Percentiles rank a stretch among this genome's conserved stretches.
These are phyloP conservation scores for Ramaria sp. DNA, from an alignment of 768 basidiomycete species.

Conservation along the genomic window DNA sequence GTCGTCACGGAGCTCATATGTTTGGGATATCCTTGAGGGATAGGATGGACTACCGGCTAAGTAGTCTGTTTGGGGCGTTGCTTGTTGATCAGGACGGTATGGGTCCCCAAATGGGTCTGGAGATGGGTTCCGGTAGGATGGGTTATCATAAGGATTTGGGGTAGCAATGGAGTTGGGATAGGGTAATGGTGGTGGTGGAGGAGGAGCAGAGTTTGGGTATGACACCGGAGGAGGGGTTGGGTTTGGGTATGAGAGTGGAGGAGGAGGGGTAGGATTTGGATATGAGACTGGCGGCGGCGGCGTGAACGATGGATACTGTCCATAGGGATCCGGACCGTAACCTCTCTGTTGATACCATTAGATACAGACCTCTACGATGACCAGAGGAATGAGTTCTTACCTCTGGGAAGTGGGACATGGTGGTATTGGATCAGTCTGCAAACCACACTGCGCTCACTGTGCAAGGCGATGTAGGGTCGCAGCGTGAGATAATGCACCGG, in stretches of 20 bases:
- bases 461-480: no score
- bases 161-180: slow-evolving; percentile 16
- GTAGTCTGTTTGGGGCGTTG: neutral
- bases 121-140: slow-evolving; percentile 10
- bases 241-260: slow-evolving; percentile 10
- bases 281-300: slow-evolving; percentile 11
- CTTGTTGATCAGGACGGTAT: neutral
- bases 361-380: no score
- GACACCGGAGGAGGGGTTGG: slow-evolving; percentile 2
- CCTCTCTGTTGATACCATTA: no score
- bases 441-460: no score
- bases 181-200: slow-evolving; percentile 5
- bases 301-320: no score
- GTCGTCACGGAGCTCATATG: slow-evolving; percentile 34
- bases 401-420: no score
- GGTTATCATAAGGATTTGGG: slow-evolving; percentile 15
- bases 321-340: no score
- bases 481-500: no score
- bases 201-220: neutral
- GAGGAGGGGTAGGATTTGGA: slow-evolving; percentile 1
- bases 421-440: no score
- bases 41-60: slow-evolving; percentile 14
- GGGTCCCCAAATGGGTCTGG: slow-evolving; percentile 9
- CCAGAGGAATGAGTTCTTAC: no score
- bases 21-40: slow-evolving; percentile 14